Evolutionary conservation across 768 basidiomycete genomes (phyloP).

Genomic region (Lactarius sanguifluus): DNA sequence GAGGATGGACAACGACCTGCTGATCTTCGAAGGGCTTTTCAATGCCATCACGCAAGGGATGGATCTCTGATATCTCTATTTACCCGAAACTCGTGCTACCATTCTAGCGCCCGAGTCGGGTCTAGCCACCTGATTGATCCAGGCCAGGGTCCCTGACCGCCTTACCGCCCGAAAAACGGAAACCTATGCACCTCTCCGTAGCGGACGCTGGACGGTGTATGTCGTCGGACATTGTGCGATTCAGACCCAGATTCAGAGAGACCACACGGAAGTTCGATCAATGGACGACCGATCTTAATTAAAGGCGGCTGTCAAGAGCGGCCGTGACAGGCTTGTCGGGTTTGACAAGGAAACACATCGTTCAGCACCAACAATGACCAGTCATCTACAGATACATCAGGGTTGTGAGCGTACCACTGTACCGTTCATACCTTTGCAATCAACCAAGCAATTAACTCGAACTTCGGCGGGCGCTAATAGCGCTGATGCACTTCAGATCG

Average conservation of each 20-base stretch:
- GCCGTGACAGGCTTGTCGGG: neutral
- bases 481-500: too few species aligned
- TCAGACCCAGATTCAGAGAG: neutral
- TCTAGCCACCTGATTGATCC: slow-evolving; percentile 1
- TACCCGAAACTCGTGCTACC: slow-evolving; percentile 1
- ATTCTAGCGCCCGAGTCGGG: slow-evolving; percentile 2
- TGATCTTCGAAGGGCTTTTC: neutral
- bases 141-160: neutral
- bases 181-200: neutral
- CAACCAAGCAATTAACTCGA: neutral
- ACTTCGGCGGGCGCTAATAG: too few species aligned
- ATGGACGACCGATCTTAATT: neutral
- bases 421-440: neutral
- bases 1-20: neutral
- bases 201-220: neutral
- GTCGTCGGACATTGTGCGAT: neutral
- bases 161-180: neutral
- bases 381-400: neutral
- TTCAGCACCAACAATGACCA: neutral
- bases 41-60: neutral
- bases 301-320: too few species aligned
- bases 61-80: neutral
- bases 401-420: neutral
- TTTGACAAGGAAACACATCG: neutral
- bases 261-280: neutral